Evolutionary conservation across 2,329 filamentous ascomycete species (phyloP).

Genomic region (Dichotomopilus funicola): DNA sequence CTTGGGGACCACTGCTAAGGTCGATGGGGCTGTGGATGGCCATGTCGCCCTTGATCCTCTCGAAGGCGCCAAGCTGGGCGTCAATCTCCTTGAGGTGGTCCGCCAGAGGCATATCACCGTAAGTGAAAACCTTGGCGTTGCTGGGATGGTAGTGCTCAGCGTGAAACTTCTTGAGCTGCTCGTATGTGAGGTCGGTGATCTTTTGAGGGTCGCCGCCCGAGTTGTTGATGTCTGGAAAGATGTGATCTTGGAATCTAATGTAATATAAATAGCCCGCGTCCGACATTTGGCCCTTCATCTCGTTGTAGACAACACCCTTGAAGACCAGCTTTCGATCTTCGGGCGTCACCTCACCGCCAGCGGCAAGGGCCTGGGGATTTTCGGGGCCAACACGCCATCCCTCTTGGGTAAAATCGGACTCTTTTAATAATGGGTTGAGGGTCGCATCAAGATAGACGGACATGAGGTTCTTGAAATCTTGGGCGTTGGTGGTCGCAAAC

Average conservation of each 20-base stretch:
- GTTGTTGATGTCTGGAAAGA: slow-evolving; percentile 92
- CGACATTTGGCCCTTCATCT: slow-evolving; percentile 99
- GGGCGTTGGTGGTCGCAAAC: slow-evolving; percentile 91
- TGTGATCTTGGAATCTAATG: slow-evolving; percentile 88
- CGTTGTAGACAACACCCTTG: slow-evolving; percentile 97
- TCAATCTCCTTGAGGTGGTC: slow-evolving; percentile 78
- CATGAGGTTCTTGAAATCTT: slow-evolving; percentile 94
- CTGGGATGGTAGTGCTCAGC: slow-evolving; percentile 93
- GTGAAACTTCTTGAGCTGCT: slow-evolving; percentile 83
- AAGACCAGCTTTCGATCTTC: slow-evolving; percentile 72
- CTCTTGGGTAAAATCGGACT: slow-evolving; percentile 91
- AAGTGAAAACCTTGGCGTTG: slow-evolving; percentile 93
- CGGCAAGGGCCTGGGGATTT: slow-evolving; percentile 60
- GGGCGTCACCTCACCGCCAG: slow-evolving; percentile 36
- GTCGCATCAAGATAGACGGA: slow-evolving; percentile 96
- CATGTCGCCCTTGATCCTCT: slow-evolving; percentile 60
- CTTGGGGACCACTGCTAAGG: slow-evolving; percentile 58
- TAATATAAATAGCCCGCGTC: slow-evolving; percentile 96
- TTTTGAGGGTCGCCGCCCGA: slow-evolving; percentile 94
- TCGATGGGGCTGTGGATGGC: slow-evolving; percentile 72
- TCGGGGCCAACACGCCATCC: slow-evolving; percentile 95
- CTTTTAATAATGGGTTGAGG: slow-evolving; percentile 78
- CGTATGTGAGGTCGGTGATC: slow-evolving; percentile 91
- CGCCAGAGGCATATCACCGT: slow-evolving; percentile 81
- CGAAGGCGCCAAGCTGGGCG: slow-evolving; percentile 65